Conservation (phyloP, 805 yeast species). For the Ogataea henricii region DNA sequence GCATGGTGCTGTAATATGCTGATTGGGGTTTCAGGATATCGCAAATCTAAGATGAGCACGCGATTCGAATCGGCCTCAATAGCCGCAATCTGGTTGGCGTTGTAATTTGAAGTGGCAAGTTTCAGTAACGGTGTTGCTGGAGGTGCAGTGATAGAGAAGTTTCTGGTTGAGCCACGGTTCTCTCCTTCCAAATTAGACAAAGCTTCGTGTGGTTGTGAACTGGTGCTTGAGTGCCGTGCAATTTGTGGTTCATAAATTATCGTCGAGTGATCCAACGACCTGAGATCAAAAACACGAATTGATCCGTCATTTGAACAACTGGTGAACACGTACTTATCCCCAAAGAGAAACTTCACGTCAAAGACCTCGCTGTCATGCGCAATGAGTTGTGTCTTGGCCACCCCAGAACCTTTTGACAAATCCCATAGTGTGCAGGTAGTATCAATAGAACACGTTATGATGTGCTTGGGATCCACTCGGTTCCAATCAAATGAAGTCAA, state of each 20-base stretch:
- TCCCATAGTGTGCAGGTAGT: conserved; percentile 99
- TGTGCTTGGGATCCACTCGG: conserved; percentile 60
- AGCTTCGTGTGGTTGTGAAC: neutral
- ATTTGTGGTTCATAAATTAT: conserved; percentile 82
- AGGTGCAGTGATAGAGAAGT: conserved; percentile 12
- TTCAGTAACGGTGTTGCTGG: conserved; percentile 65
- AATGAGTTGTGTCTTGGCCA: conserved; percentile 87
- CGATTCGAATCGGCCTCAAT: conserved; percentile 69
- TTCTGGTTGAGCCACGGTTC: neutral
- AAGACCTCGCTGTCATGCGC: conserved; percentile 96
- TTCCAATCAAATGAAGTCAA: conserved; percentile 96
- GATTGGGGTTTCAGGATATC: conserved; percentile 85
- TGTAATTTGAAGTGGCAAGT: conserved; percentile 75
- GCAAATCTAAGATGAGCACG: conserved; percentile 74
- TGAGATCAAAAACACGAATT: conserved; percentile 85
- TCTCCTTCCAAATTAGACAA: neutral
- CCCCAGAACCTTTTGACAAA: conserved; percentile 55
- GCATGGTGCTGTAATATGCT: conserved; percentile 67
- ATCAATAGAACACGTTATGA: conserved; percentile 87
- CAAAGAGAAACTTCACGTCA: conserved; percentile 83
- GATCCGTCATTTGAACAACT: conserved; percentile 96
- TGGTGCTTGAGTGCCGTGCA: conserved; percentile 12
- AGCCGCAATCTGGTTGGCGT: conserved; percentile 82
- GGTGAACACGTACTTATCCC: conserved; percentile 76
- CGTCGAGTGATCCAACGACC: conserved; percentile 90